phyloP scores from a whole-genome alignment of 306 rosid species.

The Inga oerstediana region DNA sequence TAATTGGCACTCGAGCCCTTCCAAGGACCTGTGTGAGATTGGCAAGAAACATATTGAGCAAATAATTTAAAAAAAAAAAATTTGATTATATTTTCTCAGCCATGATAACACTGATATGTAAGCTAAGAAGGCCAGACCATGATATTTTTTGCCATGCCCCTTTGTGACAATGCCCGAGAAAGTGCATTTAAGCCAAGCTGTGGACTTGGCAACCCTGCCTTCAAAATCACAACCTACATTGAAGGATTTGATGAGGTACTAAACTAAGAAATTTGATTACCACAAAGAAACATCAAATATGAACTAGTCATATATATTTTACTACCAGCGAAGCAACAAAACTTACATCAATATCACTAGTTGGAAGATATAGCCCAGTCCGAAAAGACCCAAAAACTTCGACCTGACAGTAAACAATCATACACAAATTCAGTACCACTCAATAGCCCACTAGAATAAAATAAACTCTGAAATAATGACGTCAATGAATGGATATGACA shows the following conservation, averaged over 20 bases:
- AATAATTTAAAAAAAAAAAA: not conserved
- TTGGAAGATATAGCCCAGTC: conserved; percentile 96
- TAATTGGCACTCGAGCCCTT: conserved; percentile 95
- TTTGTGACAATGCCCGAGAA: conserved; percentile 89
- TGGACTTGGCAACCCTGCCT: conserved; percentile 70
- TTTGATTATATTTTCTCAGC: not conserved
- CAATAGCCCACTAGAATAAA: conserved; percentile 9
- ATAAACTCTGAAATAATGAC: not conserved
- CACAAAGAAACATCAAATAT: conserved; percentile 11
- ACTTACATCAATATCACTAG: conserved; percentile 93
- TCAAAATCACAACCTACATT: conserved; percentile 83
- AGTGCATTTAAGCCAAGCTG: conserved; percentile 89
- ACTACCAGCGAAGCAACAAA: not conserved
- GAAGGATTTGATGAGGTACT: conserved; percentile 21
- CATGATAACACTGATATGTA: conserved; percentile 12
- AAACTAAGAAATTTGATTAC: not conserved
- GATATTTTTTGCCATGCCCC: conserved; percentile 79
- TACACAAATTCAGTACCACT: not conserved
- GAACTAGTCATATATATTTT: not conserved
- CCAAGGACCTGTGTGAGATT: conserved; percentile 72
- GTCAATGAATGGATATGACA: not conserved
- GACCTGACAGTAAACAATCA: conserved; percentile 58
- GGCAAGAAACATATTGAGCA: conserved; percentile 29
- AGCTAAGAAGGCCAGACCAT: conserved; percentile 53
- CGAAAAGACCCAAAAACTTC: conserved; percentile 94